Conservation (phyloP, 768 basidiomycete genomes). For the Amanita molliuscula region DNA sequence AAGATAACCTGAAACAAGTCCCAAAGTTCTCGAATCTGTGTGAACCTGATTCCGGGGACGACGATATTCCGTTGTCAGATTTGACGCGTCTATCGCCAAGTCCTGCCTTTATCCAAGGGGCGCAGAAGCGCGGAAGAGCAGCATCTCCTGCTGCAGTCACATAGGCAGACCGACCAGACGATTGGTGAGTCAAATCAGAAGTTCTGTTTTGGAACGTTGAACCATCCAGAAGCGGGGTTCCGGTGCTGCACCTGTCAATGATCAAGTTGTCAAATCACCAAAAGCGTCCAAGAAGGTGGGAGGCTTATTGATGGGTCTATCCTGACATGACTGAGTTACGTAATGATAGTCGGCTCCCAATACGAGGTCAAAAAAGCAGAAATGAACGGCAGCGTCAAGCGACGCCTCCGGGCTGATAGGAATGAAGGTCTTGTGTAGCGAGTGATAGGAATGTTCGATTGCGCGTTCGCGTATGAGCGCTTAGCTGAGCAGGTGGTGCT, state of each 20-base stretch:
- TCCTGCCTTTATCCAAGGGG: not conserved
- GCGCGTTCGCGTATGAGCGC: not conserved
- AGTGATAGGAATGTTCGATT: not conserved
- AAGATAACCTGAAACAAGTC: not conserved
- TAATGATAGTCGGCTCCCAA: not conserved
- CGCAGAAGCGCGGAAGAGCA: conserved; percentile 12
- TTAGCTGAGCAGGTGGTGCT: not conserved
- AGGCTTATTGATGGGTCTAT: not conserved
- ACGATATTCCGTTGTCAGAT: conserved; percentile 15
- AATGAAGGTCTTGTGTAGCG: not conserved
- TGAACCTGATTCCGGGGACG: conserved; percentile 14
- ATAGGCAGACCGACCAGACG: conserved; percentile 3
- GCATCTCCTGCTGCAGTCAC: conserved; percentile 6
- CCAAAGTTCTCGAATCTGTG: conserved; percentile 9
- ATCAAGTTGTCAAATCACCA: not conserved
- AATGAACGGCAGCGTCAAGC: not conserved
- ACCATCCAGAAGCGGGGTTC: conserved; percentile 1
- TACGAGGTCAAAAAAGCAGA: conserved; percentile 2
- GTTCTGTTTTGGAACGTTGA: not conserved
- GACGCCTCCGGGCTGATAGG: not conserved
- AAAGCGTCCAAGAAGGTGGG: conserved; percentile 2
- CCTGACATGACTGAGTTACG: not conserved
- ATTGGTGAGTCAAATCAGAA: not conserved
- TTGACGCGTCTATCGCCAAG: conserved; percentile 9
- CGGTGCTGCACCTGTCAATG: not conserved